Base-by-base conservation (phyloP, 164 flowering plant genomes). In the Vitis amurensis region DNA sequence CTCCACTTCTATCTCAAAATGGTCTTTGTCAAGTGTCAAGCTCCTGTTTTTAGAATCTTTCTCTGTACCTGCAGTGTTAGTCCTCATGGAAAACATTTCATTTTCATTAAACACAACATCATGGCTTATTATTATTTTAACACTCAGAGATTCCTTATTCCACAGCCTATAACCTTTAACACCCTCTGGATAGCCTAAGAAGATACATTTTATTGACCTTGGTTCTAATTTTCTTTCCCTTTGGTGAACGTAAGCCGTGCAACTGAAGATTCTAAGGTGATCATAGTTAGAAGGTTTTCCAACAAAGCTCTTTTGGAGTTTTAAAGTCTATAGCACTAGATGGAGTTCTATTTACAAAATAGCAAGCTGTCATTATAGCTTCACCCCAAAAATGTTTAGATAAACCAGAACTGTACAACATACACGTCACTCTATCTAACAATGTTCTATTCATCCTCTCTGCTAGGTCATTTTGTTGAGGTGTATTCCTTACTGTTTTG, bases 381-480 rank as follows among this genome's bases (percentile, higher is more conserved):
- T 68, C 64, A 11, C 16, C 64, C 71, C 71, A 57, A 68, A 68
- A 68, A 44, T 12, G 10, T 44, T 48, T 44, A 37, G 30, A n/a
- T 9, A 67, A 16, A 44, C 17, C 17, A 37, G 44, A 29, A 29
- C 23, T 8, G 9, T 3, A 19, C 2, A 48, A 31, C 63, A 68
- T 58, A 13, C 63, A 37, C 12, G 63, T 15, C 2, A 37, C 63
- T 11, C 27, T 57, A 1, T 68, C 61, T n/a, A 68, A 10, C n/a
- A 68, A 10, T 4, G 52, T 48, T n/a, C 51, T 15, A 17, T 69
- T 52, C 9, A 30, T 31, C 11, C 66, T 12, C 31, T 69, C 71
- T 9, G 51, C 66, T 50, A 69, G 9, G 4, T 59, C 66, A 69
- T 69, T 69, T 51, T 61, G 66, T 30, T 69, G 65, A 1, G 71